Percentiles rank a stretch among this genome's conserved stretches.
phyloP scores from a whole-genome alignment of 2,329 filamentous ascomycete species.

The Trichoderma endophyticum region DNA sequence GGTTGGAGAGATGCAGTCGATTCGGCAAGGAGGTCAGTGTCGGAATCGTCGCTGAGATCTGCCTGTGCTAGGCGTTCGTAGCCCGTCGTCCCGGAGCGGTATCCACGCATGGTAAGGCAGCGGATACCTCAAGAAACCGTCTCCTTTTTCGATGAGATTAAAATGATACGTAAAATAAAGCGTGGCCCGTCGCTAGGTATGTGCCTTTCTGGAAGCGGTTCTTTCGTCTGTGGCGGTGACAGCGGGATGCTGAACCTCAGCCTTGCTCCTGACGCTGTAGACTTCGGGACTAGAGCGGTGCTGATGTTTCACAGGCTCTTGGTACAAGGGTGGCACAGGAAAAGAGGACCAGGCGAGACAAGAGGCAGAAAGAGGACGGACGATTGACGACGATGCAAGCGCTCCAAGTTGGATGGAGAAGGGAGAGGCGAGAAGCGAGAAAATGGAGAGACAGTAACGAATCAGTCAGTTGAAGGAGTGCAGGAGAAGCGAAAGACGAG shows the following conservation, averaged over 20 bases:
- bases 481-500: background rate
- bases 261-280: background rate
- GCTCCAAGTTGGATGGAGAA: background rate
- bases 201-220: background rate
- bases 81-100: slow-evolving; percentile 70
- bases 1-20: slow-evolving; percentile 56
- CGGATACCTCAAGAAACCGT: background rate
- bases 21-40: slow-evolving; percentile 57
- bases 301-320: background rate
- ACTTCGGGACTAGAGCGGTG: background rate
- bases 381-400: background rate
- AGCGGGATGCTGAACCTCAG: background rate
- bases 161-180: background rate
- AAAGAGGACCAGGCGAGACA: background rate
- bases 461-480: background rate
- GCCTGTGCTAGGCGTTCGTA: slow-evolving; percentile 84
- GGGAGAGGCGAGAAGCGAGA: background rate
- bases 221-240: background rate
- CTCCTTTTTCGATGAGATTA: background rate
- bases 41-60: slow-evolving; percentile 71
- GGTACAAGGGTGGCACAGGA: background rate
- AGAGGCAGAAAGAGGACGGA: background rate
- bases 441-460: background rate
- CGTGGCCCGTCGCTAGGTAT: background rate
- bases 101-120: slow-evolving; percentile 56